phyloP scores from a whole-genome alignment of 2,329 filamentous ascomycete species.

The Thyridium curvatum region DNA sequence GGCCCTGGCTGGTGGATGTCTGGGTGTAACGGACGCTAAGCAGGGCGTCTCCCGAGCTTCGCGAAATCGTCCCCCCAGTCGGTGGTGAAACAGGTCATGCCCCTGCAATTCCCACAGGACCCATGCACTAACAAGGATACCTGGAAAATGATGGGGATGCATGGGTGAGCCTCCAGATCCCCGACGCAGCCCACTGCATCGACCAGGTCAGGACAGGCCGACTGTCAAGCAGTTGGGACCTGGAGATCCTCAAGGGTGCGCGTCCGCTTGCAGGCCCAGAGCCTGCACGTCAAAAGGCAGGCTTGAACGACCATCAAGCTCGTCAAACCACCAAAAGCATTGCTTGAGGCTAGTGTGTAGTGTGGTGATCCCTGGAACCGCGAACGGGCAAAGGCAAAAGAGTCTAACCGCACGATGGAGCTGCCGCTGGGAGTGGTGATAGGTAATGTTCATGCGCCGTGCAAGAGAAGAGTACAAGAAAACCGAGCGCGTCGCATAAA shows the following conservation, averaged over 20 bases:
- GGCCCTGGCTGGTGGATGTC: no score
- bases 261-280: no score
- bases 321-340: not conserved
- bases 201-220: not conserved
- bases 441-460: not conserved
- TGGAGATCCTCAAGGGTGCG: no score
- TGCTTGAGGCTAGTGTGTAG: not conserved
- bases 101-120: constrained; percentile 40
- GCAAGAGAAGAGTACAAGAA: constrained; percentile 2
- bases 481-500: not conserved
- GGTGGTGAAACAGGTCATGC: constrained; percentile 44
- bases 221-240: no score
- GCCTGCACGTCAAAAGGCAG: no score
- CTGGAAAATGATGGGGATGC: constrained; percentile 31
- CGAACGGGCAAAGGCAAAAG: no score
- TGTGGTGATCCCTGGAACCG: no score
- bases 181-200: constrained; percentile 4
- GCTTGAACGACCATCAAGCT: not conserved
- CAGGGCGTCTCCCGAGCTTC: no score
- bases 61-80: constrained; percentile 3
- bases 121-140: constrained; percentile 32
- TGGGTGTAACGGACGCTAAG: no score
- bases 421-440: not conserved
- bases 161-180: constrained; percentile 6
- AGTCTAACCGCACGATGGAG: no score